phyloP scores from a whole-genome alignment of 768 basidiomycete species.

The Leccinum longicurvipes region DNA sequence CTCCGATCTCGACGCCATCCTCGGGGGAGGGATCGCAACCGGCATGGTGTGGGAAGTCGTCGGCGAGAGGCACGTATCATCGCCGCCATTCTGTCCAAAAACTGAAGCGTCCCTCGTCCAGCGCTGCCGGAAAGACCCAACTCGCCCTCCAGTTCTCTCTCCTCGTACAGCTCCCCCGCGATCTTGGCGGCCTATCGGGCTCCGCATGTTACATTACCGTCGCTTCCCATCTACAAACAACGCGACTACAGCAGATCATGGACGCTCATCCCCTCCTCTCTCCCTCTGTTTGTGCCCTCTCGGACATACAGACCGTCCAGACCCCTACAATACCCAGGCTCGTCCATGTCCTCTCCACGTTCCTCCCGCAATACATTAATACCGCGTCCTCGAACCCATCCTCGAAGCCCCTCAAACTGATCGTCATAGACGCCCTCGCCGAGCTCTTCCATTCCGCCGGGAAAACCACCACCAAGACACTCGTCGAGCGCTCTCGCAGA shows the following conservation, averaged over 20 bases:
- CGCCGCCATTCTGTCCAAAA: background rate
- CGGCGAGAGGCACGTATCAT: conserved; percentile 81
- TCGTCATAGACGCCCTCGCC: conserved; percentile 86
- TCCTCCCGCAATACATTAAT: conserved; percentile 51
- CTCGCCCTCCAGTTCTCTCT: conserved; percentile 82
- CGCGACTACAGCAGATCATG: conserved; percentile 64
- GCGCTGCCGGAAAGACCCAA: conserved; percentile 94
- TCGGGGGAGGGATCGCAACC: conserved; percentile 78
- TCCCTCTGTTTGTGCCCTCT: conserved; percentile 42
- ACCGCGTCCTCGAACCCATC: conserved; percentile 27
- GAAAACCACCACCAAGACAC: conserved; percentile 55
- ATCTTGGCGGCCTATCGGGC: conserved; percentile 57
- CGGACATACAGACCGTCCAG: conserved; percentile 60
- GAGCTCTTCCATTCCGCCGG: conserved; percentile 74
- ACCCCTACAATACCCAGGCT: conserved; percentile 54
- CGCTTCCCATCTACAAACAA: conserved; percentile 63
- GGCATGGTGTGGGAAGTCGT: conserved; percentile 85
- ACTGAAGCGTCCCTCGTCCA: conserved; percentile 33
- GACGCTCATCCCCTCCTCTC: conserved; percentile 48
- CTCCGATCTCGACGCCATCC: conserved; percentile 53
- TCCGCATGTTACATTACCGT: conserved; percentile 78
- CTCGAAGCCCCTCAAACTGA: conserved; percentile 62
- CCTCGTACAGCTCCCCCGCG: conserved; percentile 64
- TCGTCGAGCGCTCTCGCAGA: conserved; percentile 70
- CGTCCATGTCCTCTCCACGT: conserved; percentile 50